A percentile compares a stretch with the other conserved stretches of the same genome.
Conservation (phyloP, 1,139 yeast genomes). For the Wickerhamiella infanticola region DNA sequence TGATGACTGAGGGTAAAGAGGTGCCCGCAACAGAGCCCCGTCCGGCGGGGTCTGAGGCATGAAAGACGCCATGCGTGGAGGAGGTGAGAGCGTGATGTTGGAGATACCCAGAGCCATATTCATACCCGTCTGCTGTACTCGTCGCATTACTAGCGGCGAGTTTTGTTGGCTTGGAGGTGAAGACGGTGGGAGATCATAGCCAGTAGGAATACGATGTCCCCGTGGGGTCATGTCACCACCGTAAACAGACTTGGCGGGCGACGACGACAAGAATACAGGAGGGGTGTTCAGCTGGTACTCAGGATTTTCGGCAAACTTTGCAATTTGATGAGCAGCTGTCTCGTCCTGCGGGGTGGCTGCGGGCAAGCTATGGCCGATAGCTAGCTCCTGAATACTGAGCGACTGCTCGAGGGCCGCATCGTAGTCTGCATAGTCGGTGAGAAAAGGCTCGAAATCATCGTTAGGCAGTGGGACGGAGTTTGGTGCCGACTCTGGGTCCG, state of each 20-base stretch:
- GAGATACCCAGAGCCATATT: not conserved
- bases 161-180: not conserved
- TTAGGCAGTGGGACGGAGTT: conserved; percentile 17
- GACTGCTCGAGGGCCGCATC: conserved; percentile 20
- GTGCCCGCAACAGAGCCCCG: not conserved
- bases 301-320: conserved; percentile 17
- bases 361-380: conserved; percentile 13
- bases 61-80: not conserved
- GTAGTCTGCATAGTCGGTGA: conserved; percentile 20
- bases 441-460: conserved; percentile 23
- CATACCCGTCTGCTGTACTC: not conserved
- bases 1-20: not conserved
- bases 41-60: not conserved
- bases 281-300: not conserved
- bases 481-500: conserved; percentile 4
- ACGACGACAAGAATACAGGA: not conserved
- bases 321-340: conserved; percentile 13
- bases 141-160: not conserved
- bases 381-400: conserved; percentile 19
- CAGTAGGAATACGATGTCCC: not conserved
- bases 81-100: not conserved
- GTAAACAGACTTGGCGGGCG: not conserved
- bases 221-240: not conserved
- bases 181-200: not conserved
- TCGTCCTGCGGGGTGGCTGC: conserved; percentile 12